These are phyloP conservation scores for Stentor roeselii DNA, from an alignment of 73 alveolate species.

Conservation along the genomic window DNA sequence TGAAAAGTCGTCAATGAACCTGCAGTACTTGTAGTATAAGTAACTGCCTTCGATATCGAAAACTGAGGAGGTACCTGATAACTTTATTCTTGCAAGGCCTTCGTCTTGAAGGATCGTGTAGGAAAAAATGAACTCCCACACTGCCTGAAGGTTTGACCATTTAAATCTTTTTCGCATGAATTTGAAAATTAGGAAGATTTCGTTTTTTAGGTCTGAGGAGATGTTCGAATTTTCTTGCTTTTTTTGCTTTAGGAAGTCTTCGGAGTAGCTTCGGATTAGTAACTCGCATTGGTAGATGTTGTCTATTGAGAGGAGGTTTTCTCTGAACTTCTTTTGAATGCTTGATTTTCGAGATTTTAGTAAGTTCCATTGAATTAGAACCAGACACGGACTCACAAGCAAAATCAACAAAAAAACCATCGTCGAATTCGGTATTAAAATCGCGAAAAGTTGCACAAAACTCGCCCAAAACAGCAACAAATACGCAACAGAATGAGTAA, in stretches of 20 bases:
- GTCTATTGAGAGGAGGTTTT: too few relatives aligned
- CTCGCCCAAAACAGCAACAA: neutral
- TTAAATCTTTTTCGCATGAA: neutral
- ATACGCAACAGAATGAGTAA: neutral
- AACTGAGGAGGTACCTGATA: neutral
- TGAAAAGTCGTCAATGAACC: neutral
- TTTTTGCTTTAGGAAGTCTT: neutral
- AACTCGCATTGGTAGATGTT: too few relatives aligned
- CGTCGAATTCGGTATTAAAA: neutral
- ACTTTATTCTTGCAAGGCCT: neutral
- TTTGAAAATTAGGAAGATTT: too few relatives aligned
- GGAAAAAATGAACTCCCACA: neutral
- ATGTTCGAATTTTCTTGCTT: neutral
- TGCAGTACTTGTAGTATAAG: neutral
- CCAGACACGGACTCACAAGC: neutral
- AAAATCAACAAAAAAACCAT: neutral
- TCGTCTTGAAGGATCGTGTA: neutral
- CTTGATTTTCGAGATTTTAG: neutral
- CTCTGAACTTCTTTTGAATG: neutral
- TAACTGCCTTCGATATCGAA: neutral
- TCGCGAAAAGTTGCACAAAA: neutral
- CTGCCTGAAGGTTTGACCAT: neutral
- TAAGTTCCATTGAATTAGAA: neutral
- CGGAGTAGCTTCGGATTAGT: neutral
- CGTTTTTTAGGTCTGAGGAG: neutral